Base-by-base conservation (phyloP, 2,329 filamentous ascomycete genomes). In the Amylocarpus encephaloides region DNA sequence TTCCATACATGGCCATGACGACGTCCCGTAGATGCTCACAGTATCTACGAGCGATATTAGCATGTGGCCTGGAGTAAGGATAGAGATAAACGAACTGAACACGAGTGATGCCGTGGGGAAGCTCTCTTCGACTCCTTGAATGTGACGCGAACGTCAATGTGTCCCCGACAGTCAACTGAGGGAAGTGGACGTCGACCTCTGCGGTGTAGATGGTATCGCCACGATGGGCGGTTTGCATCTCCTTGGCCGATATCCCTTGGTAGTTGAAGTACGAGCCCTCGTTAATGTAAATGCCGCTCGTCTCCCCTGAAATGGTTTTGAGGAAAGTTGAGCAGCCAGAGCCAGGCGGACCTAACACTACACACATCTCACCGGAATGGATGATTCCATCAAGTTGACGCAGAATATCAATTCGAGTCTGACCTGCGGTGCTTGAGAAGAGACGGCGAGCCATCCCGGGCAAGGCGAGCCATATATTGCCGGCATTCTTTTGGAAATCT, bases 181-280 rank as follows among this genome's bases (percentile, higher is more conserved):
- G 82, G 56, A 88, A 89, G 64, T 89, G 86, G 40, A 82, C 75
- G 61, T 88, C 85, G 18, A 76, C 73, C 67, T 90, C 86, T 13
- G 86, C 82, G 55, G 87, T 56, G 71, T 72, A 46, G 68, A 53
- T 53, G 22, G 68, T 71, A 79, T 81, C 51, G 70, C 64, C 49
- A 68, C 62, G 76, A 70, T 58, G 73, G 68, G 0, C 74, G 75
- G 10, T 78, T 76, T 13, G 6, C 62, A 66, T 16, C 76, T 71
- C 43, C 72, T 70, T 10, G 61, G 62, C 30, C 4, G 29, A 33
- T 5, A 11, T 73, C 29, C 82, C 82, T 48, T 83, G 76, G 64
- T 85, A 86, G 61, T 82, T 75, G 18, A 86, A 71, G 0, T 60
- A 60, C 0, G 79, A 77, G 1, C 67, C 50, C 0, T 75, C 62